Base-by-base conservation (phyloP, 176 grass and related monocot genomes). In the Cenchrus purpureus region DNA sequence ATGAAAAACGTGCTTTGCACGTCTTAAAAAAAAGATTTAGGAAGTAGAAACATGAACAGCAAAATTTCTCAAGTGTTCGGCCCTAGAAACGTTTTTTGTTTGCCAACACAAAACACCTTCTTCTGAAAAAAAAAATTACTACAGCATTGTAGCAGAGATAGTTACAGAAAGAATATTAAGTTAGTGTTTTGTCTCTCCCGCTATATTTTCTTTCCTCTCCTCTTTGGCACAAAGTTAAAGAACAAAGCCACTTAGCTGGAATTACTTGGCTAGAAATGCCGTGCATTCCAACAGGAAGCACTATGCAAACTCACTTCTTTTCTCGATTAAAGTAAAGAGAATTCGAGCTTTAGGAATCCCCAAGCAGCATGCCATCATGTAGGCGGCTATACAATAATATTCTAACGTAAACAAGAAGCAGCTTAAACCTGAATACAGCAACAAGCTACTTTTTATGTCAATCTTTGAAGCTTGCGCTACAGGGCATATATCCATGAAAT, bases 171-270 rank as follows among this genome's bases (percentile, higher is more conserved):
- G 82, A 46, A 91, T 74, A 67, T 48, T 55, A 66, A 88, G 34
- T 13, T 63, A 54, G 80, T 85, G 71, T 53, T 77, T 69, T 78
- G 86, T 69, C 75, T 77, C 80, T 87, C 71, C 0, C 31, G 64
- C 82, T 85, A 6, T 11, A 28, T 53, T 86, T 82, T 76, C 51
- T 74, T 79, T 19, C 16, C 37, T 61, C 89, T 19, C 12, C 46
- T 61, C 89, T 85, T 91, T 85, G 65, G 25, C 61, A 6, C 80
- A 89, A 91, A 94, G 84, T 82, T 89, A 89, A 94, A 91, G 76
- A 61, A 74, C 68, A 84, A 89, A 86, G 70, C 76, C 83, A 73
- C 72, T 54, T 62, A 54, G 42, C 45, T 87, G 79, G 74, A 68
- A 52, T 89, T 82, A 73, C 75, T 84, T 87, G 63, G 63, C 84